Base-by-base conservation (phyloP, 139 green algal species). In the Chlamydomonas sphaeroides region DNA sequence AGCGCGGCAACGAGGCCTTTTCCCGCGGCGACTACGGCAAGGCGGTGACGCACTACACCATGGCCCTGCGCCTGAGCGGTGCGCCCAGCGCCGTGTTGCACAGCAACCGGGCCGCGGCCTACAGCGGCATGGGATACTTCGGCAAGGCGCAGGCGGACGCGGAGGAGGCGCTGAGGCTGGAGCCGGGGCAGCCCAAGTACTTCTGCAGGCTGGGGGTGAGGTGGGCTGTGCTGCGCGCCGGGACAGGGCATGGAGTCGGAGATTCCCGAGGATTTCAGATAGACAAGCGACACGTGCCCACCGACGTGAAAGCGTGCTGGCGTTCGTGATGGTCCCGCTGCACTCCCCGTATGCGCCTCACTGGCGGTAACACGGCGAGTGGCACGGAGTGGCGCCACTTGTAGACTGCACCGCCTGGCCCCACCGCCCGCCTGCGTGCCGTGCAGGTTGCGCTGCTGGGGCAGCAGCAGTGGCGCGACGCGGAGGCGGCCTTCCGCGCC, bases 1-100 rank as follows among this genome's bases (percentile, higher is more conserved):
- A 82, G 56, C 86, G 86, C 45, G 90, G 90, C 56, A 93, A 93
- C 73, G 79, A 83, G 48, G 80, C 84, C 20, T 93, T 90, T 68
- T 56, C 33, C 0, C 36, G 35, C 0, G 80, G 80, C 18, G 86
- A 93, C 38, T 92, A 83, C 73, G 3, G 38, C 38, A 92, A 89
- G 80, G 90, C 90, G 0, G 79, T 87, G 28, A 78, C 84, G 42
- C 86, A 93, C 42, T 93, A 92, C 86, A 89, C 85, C 18, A 79
- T 86, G 68, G 68, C 79, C n/a, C 20, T 66, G 26, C 45, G 79
- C 30, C 61, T 85, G 14, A 15, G 49, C 25, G 35, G 35, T 0
- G 36, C 23, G 30, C 49, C 65, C 69, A 88, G 80, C 35, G 86
- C 85, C 41, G 88, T 92, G 71, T 80, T 91, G 51, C 85, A 84